phyloP scores from a whole-genome alignment of 805 yeast genomes.

The Komagataella ulmi region DNA sequence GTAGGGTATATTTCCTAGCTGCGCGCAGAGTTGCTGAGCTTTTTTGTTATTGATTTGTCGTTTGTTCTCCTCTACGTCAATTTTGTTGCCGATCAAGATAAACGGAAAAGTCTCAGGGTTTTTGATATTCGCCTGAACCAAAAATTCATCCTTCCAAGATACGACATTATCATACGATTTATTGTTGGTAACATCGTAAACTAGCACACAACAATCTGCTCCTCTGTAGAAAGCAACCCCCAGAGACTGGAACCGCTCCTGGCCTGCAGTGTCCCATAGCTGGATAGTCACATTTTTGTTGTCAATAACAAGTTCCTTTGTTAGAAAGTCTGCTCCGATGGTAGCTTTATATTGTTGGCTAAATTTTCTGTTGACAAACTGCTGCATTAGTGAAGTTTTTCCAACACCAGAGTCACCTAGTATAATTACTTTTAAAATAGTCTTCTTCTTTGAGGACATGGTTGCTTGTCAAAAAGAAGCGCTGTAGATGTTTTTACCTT shows the following conservation, averaged over 20 bases:
- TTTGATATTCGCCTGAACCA: constrained; percentile 83
- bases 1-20: constrained; percentile 64
- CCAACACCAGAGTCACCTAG: constrained; percentile 98
- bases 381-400: constrained; percentile 94
- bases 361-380: constrained; percentile 89
- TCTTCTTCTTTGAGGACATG: constrained; percentile 59
- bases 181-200: constrained; percentile 90
- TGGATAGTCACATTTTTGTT: constrained; percentile 72
- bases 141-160: constrained; percentile 91
- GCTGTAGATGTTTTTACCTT: not conserved
- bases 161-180: constrained; percentile 84
- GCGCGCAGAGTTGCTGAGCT: constrained; percentile 26
- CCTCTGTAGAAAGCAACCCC: constrained; percentile 98
- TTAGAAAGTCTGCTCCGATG: constrained; percentile 92
- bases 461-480: not conserved
- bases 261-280: constrained; percentile 99
- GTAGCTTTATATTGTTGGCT: constrained; percentile 95
- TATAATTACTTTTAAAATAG: constrained; percentile 74
- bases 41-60: constrained; percentile 52
- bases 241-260: constrained; percentile 90
- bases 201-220: constrained; percentile 94
- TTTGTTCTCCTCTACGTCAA: constrained; percentile 87
- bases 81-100: constrained; percentile 87
- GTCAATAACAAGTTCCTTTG: constrained; percentile 81
- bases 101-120: constrained; percentile 96